Conservation (phyloP, 495 filamentous ascomycete genomes). For the Aspergillus coremiiformis region DNA sequence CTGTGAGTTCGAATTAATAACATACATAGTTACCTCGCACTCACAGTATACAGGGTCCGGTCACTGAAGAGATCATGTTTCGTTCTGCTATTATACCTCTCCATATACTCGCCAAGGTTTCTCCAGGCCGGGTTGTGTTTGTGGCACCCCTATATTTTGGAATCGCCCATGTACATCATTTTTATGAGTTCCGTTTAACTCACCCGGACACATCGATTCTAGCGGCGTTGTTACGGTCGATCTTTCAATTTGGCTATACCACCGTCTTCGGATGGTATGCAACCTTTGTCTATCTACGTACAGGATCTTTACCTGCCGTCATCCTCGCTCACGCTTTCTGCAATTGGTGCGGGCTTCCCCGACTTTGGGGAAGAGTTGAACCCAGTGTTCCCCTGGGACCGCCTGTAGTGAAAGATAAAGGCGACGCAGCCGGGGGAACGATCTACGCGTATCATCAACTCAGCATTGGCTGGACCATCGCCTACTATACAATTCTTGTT, state of each 20-base stretch:
- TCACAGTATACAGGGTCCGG: slow-evolving; percentile 54
- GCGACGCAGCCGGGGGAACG: slow-evolving; percentile 24
- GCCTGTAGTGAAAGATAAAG: slow-evolving; percentile 32
- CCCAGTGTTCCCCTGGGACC: slow-evolving; percentile 27
- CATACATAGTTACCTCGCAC: not conserved
- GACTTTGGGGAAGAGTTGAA: slow-evolving; percentile 72
- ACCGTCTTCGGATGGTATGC: slow-evolving; percentile 90
- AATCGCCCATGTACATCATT: slow-evolving; percentile 90
- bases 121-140: slow-evolving; percentile 58
- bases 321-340: slow-evolving; percentile 81
- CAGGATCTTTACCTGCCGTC: slow-evolving; percentile 66
- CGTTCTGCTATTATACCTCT: slow-evolving; percentile 76
- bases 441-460: slow-evolving; percentile 21
- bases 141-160: slow-evolving; percentile 85
- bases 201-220: slow-evolving; percentile 60
- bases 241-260: slow-evolving; percentile 88
- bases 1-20: slow-evolving; percentile 33
- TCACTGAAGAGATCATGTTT: slow-evolving; percentile 92
- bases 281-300: slow-evolving; percentile 82
- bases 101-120: slow-evolving; percentile 63
- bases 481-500: slow-evolving; percentile 70
- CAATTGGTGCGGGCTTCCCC: slow-evolving; percentile 86
- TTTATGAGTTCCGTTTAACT: slow-evolving; percentile 84
- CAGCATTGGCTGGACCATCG: slow-evolving; percentile 57
- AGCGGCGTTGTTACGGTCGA: slow-evolving; percentile 55